Conservation (phyloP, 306 rosid genomes). For the Quercus ilex region DNA sequence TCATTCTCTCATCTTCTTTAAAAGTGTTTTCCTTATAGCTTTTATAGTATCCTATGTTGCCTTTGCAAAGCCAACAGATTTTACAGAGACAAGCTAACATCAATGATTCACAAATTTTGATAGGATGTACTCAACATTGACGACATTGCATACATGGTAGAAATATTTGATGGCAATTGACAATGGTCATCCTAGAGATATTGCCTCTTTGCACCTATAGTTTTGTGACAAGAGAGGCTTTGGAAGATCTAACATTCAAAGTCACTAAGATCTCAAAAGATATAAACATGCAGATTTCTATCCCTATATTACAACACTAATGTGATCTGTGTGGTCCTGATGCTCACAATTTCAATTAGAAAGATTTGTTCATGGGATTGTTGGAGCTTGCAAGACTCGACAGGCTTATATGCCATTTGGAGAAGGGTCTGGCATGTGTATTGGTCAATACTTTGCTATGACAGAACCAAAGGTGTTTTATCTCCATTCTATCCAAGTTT, state of each 20-base stretch:
- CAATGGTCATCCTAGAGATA: constrained; percentile 75
- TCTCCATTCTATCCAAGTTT: background rate
- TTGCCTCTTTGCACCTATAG: constrained; percentile 38
- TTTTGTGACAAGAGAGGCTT: constrained; percentile 30
- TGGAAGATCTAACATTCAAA: constrained; percentile 42
- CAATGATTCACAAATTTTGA: too few species aligned
- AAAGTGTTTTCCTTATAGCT: too few species aligned
- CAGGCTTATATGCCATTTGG: constrained; percentile 65
- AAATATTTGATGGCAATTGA: constrained; percentile 31
- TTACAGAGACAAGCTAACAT: too few species aligned
- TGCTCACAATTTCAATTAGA: constrained; percentile 43
- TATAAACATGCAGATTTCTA: constrained; percentile 48
- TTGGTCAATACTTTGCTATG: constrained; percentile 59
- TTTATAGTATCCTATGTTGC: too few species aligned
- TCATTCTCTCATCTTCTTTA: too few species aligned
- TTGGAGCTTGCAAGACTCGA: constrained; percentile 29
- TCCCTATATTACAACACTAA: constrained; percentile 3
- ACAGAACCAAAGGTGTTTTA: constrained; percentile 51
- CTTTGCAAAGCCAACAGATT: too few species aligned
- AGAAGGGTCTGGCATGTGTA: constrained; percentile 46
- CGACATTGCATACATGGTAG: too few species aligned
- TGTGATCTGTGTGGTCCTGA: constrained; percentile 41
- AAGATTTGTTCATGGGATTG: too few species aligned
- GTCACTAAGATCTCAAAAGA: constrained; percentile 35
- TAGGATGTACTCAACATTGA: too few species aligned